A percentile compares a stretch with the other conserved stretches of the same genome.
phyloP scores from a whole-genome alignment of 1,139 yeast species.

The Suhomyces coccinellae region DNA sequence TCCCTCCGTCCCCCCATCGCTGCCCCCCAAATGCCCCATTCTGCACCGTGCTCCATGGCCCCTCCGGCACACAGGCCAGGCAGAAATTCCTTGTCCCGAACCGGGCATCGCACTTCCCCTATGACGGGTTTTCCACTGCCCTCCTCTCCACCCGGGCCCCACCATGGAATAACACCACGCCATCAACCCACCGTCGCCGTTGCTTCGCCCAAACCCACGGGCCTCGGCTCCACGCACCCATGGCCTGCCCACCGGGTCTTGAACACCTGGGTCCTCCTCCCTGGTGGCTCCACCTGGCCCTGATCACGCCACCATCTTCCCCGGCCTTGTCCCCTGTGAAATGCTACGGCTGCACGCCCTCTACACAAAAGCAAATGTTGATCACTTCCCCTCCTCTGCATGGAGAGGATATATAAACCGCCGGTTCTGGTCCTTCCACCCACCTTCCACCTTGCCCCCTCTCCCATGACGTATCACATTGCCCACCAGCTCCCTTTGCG shows the following conservation, averaged over 20 bases:
- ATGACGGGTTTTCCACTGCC: slow-evolving; percentile 1
- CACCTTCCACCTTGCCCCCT: not conserved
- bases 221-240: not conserved
- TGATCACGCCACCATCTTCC: slow-evolving; percentile 10
- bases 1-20: no score
- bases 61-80: no score
- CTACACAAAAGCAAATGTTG: slow-evolving; percentile 11
- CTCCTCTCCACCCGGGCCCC: no score
- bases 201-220: not conserved
- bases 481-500: slow-evolving; percentile 17
- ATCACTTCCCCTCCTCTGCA: slow-evolving; percentile 13
- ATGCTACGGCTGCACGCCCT: slow-evolving; percentile 11
- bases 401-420: slow-evolving; percentile 8
- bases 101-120: no score
- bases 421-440: not conserved
- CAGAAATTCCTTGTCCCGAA: no score
- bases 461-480: slow-evolving; percentile 3
- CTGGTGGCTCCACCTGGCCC: not conserved
- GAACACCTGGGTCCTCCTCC: no score
- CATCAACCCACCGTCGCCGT: not conserved
- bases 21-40: no score
- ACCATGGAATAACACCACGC: not conserved
- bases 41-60: no score
- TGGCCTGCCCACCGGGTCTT: not conserved
- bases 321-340: slow-evolving; percentile 1